Conservation (phyloP, 345 rosid genomes). For the Populus alba region DNA sequence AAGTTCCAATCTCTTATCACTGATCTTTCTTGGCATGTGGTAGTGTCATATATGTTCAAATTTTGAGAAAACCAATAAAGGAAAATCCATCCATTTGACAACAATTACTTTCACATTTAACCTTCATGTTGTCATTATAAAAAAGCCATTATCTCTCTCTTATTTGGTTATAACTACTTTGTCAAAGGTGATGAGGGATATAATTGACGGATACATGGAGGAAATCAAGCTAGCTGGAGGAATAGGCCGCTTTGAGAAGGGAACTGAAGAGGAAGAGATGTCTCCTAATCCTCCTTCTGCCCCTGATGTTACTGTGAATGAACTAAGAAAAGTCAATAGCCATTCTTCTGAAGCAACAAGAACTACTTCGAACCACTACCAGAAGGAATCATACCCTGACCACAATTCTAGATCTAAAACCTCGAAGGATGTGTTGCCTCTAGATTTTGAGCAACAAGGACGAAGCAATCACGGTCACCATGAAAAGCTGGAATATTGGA, state of each 20-base stretch:
- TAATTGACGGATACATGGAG: constrained; percentile 78
- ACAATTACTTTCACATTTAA: not conserved
- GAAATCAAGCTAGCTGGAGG: constrained; percentile 85
- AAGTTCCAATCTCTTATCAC: not conserved
- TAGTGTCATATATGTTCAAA: not conserved
- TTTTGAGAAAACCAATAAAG: not conserved
- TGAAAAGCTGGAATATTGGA: constrained; percentile 29
- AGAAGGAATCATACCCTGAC: constrained; percentile 32
- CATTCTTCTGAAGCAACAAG: constrained; percentile 25
- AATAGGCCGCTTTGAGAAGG: constrained; percentile 77
- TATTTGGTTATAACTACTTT: constrained; percentile 9
- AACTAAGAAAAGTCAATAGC: constrained; percentile 15
- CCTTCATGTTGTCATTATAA: not conserved
- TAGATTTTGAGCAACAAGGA: constrained; percentile 30
- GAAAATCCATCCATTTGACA: not conserved
- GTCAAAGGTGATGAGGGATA: constrained; percentile 70
- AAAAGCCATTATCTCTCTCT: not conserved
- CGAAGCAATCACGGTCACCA: constrained; percentile 20
- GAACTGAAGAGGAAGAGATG: constrained; percentile 36
- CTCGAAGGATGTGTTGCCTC: constrained; percentile 26
- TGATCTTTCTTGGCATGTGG: not conserved
- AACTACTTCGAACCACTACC: constrained; percentile 15
- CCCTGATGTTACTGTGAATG: constrained; percentile 15
- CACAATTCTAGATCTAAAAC: constrained; percentile 25
- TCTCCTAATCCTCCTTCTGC: constrained; percentile 24